Evolutionary conservation across 2,329 filamentous ascomycete genomes (phyloP).

Genomic region (Zymoseptoria ardabiliae): DNA sequence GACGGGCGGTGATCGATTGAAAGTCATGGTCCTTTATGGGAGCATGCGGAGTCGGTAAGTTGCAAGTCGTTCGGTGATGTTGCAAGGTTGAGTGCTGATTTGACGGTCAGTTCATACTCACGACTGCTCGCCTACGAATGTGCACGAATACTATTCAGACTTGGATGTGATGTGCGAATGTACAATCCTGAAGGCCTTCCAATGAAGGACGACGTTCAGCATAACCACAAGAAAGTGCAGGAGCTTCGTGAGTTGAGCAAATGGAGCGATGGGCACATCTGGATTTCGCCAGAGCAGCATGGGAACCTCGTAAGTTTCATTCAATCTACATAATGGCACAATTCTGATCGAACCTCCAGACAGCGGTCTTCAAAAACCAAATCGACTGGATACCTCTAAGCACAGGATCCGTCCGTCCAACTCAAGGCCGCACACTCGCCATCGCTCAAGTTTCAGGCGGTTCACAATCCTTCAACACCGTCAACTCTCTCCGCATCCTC

Average conservation of each 20-base stretch:
- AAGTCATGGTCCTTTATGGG: conserved; percentile 55
- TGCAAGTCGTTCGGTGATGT: not conserved
- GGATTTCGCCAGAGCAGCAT: conserved; percentile 61
- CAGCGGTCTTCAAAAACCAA: conserved; percentile 61
- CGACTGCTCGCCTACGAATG: conserved; percentile 54
- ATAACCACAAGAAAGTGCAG: conserved; percentile 53
- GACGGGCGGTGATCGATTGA: conserved; percentile 38
- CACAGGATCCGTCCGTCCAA: conserved; percentile 55
- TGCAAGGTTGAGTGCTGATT: not conserved
- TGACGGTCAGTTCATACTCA: conserved; percentile 48
- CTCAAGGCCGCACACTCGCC: conserved; percentile 57
- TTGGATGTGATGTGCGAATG: conserved; percentile 60
- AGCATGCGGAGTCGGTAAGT: conserved; percentile 42
- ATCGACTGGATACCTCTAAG: conserved; percentile 63
- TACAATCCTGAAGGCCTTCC: conserved; percentile 54
- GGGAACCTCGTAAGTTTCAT: conserved; percentile 47
- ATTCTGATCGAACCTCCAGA: conserved; percentile 32
- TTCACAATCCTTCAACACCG: conserved; percentile 60
- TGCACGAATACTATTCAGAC: conserved; percentile 52
- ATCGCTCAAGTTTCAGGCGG: conserved; percentile 58
- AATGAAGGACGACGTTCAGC: conserved; percentile 56
- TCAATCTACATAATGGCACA: not conserved
- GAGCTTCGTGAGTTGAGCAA: conserved; percentile 53
- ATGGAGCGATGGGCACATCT: conserved; percentile 62
- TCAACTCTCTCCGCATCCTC: conserved; percentile 58